Evolutionary conservation across 805 yeast species (phyloP), one percentile per base, ranked within the genome.

Genomic region (Metschnikowia sp.): DNA sequence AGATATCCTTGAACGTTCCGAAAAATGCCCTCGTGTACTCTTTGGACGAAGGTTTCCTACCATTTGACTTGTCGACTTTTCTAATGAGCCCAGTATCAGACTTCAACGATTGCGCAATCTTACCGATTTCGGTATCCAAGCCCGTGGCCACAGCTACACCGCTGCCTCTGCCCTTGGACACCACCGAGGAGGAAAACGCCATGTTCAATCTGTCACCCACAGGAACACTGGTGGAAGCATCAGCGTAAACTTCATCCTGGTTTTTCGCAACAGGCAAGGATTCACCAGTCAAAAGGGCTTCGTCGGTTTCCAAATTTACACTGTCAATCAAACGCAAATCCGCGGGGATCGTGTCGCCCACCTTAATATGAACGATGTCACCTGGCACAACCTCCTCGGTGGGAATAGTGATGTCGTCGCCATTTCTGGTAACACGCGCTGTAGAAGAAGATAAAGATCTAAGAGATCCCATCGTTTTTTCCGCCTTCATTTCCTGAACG

Each of bases 341-440:
- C 12, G 91, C 90, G 13, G 91, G 91, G 33, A 85, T 68, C 8
- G 89, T 84, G 58, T 85, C 91, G 45, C 91, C 91, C 40, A 83
- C 86, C 50, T 74, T 72, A 40, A 85, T 75, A 42, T 70, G 67
- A 30, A 83, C 81, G 32, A 86, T 62, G 61, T 85, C 92, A 47
- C 92, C 92, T 1, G 89, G 89, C 18, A 84, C 91, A 28, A 84
- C 81, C 2, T 77, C 79, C 45, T 75, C 78, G 1, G 88, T 81
- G 5, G 84, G 77, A 32, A 86, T 72, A 2, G 84, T 77, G 13
- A 62, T 56, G 48, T 79, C 82, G 26, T 51, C 55, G 32, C 87
- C 88, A 54, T 79, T 70, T 63, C 94, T 75, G 37, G 81, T 72
- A 22, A 82, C 88, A 36, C 77, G 68, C 0, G 94, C 91, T 3